Evolutionary conservation across 2,329 filamentous ascomycete genomes (phyloP).

Genomic region (Colletotrichum higginsianum): DNA sequence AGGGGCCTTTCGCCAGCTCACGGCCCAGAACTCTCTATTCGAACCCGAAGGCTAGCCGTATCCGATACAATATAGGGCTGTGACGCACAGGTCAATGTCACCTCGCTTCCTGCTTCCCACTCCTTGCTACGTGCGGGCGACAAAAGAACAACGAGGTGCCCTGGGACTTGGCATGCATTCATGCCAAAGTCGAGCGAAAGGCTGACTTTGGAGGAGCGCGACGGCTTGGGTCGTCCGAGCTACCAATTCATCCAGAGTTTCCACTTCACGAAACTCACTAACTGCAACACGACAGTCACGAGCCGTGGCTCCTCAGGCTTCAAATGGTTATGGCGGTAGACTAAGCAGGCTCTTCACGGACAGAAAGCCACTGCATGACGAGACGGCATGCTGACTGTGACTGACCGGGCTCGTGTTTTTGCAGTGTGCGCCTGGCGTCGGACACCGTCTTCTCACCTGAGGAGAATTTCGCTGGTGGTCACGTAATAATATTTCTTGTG

Average conservation of each 20-base stretch:
- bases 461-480: conserved; percentile 11
- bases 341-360: not conserved
- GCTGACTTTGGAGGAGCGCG: not conserved
- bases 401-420: not conserved
- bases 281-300: not conserved
- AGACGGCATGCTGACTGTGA: no score
- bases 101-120: not conserved
- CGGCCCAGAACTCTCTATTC: not conserved
- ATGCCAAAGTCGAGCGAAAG: not conserved
- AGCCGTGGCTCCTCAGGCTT: conserved; percentile 1
- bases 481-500: conserved; percentile 34
- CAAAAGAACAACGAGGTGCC: not conserved
- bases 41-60: not conserved
- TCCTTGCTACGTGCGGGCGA: not conserved
- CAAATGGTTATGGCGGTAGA: not conserved
- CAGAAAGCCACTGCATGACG: not conserved
- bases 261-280: not conserved
- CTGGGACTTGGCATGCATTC: not conserved
- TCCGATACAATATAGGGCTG: conserved; percentile 3
- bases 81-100: not conserved
- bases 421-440: not conserved
- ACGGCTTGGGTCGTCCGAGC: conserved; percentile 3
- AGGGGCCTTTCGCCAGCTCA: not conserved
- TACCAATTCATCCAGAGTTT: not conserved
- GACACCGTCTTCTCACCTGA: not conserved